Base-by-base conservation (phyloP, 2,329 filamentous ascomycete species). In the Orbilia brochopaga region DNA sequence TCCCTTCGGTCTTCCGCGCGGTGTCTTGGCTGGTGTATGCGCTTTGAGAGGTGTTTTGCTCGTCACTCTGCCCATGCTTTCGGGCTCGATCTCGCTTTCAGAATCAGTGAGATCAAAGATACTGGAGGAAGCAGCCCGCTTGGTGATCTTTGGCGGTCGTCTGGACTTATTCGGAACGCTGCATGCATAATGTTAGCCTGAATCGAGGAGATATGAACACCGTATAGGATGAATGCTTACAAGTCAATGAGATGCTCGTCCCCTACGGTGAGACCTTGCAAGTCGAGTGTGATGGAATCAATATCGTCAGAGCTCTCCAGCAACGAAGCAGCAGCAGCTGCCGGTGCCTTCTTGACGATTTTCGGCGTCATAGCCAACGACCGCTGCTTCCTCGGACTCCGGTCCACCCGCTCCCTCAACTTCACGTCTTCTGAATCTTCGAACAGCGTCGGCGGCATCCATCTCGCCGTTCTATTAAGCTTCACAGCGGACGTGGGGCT, bases 91-190 rank as follows among this genome's bases (percentile, higher is more conserved):
- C 13, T 65, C 67, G 23, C 60, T 17, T 24, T 72, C 67, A 10
- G 67, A 72, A 42, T 72, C 67, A 0, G 60, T 54, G 0, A 72
- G 42, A 15, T 72, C 67, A 42, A 72, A 72, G n/a, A 72, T 72
- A 37, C 32, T 55, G 10, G 67, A 65, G 10, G 55, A 40, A 8
- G 67, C 8, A n/a, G 17, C 59, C 17, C 67, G 35, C 27, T 72
- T 64, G 4, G 56, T 37, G 19, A 72, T 65, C 35, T 61, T 72
- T 37, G 55, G 60, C 1, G 67, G 67, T 1, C 67, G 60, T 46
- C 50, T 72, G 30, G 65, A 57, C 37, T 59, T 65, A 15, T 72
- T 64, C 5, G 67, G 67, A 11, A 51, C 50, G 15, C 67, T 72
- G 17, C 2, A 48, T 72, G 11, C 24, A 40, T n/a, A 24, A 27